These are phyloP conservation scores for Auxenochlorella pyrenoidosa DNA, from an alignment of 139 green algal genomes.

Conservation along the genomic window DNA sequence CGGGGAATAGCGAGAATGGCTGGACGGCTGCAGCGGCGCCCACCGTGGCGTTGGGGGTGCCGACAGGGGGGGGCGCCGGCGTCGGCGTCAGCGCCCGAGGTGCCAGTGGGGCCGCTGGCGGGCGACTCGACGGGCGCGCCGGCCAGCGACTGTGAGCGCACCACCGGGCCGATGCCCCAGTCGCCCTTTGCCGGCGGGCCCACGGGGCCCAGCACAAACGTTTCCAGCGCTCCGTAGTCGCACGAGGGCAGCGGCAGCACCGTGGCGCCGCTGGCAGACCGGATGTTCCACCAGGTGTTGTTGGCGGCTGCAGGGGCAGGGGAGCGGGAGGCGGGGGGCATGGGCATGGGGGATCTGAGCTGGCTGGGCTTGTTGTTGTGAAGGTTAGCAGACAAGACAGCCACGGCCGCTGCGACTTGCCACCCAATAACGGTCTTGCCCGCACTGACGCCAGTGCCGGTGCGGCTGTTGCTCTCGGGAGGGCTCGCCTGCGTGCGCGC, in stretches of 20 bases:
- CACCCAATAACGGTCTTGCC: no score
- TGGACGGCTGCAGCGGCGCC: neutral
- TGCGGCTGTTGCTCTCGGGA: no score
- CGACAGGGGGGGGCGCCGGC: neutral
- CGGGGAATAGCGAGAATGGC: neutral
- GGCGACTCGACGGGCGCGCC: neutral
- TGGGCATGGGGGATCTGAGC: no score
- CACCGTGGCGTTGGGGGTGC: neutral
- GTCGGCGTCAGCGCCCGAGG: no score
- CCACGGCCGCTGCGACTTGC: no score
- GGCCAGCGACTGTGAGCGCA: neutral
- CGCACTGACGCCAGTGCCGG: no score
- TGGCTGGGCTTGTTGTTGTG: neutral
- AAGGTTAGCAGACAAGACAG: neutral
- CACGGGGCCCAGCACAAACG: slow-evolving; percentile 7
- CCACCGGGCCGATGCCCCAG: neutral
- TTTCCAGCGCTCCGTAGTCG: neutral
- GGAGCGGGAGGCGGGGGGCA: neutral
- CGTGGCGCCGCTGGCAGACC: neutral
- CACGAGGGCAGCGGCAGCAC: neutral
- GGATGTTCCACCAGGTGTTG: slow-evolving; percentile 20
- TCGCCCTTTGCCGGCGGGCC: neutral
- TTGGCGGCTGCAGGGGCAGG: neutral
- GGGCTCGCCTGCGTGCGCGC: neutral
- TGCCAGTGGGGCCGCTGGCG: neutral